phyloP scores from a whole-genome alignment of 108 stramenopile species.

The Pseudonitzschia delicatissima region DNA sequence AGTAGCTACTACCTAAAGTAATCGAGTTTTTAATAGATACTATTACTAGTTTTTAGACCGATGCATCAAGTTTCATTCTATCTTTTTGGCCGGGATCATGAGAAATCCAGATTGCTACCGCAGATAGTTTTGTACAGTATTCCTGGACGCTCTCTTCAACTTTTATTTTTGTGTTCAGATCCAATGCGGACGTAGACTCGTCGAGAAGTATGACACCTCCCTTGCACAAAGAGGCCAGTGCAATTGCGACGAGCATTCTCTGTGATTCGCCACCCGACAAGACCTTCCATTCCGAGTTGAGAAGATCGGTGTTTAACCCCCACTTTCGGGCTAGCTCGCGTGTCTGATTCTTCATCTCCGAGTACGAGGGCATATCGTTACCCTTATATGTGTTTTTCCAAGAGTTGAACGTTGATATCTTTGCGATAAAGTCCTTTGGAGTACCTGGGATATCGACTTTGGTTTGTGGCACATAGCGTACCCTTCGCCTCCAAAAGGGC shows the following conservation, averaged over 20 bases:
- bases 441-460: slow-evolving; percentile 66
- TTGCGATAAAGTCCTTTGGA: slow-evolving; percentile 38
- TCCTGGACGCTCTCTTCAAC: slow-evolving; percentile 48
- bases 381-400: slow-evolving; percentile 4
- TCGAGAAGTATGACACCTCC: slow-evolving; percentile 60
- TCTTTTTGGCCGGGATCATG: slow-evolving; percentile 41
- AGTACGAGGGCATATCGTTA: background rate
- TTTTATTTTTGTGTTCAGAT: slow-evolving; percentile 38
- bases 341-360: slow-evolving; percentile 13
- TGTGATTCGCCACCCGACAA: slow-evolving; percentile 89
- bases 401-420: slow-evolving; percentile 25
- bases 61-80: slow-evolving; percentile 12
- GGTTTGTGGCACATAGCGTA: slow-evolving; percentile 84
- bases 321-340: slow-evolving; percentile 17
- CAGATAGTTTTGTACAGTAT: slow-evolving; percentile 9
- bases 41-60: too few relatives aligned
- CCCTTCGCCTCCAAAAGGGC: slow-evolving; percentile 51
- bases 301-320: slow-evolving; percentile 23
- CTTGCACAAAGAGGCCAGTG: slow-evolving; percentile 62
- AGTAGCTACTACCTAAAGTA: too few relatives aligned
- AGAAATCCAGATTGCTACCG: slow-evolving; percentile 36
- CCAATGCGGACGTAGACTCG: slow-evolving; percentile 70
- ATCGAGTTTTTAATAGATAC: too few relatives aligned
- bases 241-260: slow-evolving; percentile 67
- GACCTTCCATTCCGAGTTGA: slow-evolving; percentile 63